Evolutionary conservation across 108 stramenopile species (phyloP), one percentile per base, ranked within the genome.

Genomic region (Cafeteria roenbergensis): DNA sequence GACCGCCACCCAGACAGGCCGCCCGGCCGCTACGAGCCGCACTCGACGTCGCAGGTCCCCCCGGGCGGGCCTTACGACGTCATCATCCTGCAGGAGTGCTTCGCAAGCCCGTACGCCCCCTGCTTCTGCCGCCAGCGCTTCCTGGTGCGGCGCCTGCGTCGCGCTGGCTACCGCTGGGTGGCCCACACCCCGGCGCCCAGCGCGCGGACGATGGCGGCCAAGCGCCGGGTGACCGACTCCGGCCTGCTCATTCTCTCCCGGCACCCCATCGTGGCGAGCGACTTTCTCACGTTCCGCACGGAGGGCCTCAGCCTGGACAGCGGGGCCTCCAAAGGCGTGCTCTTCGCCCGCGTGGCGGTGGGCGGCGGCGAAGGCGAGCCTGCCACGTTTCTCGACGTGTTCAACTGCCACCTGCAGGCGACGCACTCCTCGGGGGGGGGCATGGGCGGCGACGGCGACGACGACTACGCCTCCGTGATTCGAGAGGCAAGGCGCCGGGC

Each of bases 321-420:
- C 3, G 59, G 59, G 21, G 59, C 59, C 8, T 6, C 34, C 34
- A 61, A 61, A 27, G 59, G 59, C 24, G 59, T 38, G 20, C 8
- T 61, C n/a, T 61, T 12, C 21, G 59, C 59, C 36, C 17, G 59
- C 2, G 37, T 61, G 24, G 17, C 9, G 37, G 29, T 61, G 59
- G 52, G 17, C n/a, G 1, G 2, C 17, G 8, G 21, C 36, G n/a
- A n/a, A n/a, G n/a, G n/a, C n/a, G n/a, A n/a, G n/a, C n/a, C n/a
- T n/a, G n/a, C n/a, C n/a, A 38, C 59, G 36, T 4, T 14, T 4
- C 20, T 61, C 17, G 59, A 61, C n/a, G 37, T 61, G 37, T 61
- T 61, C 59, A 61, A 61, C 37, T 20, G 17, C 36, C 59, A 61
- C n/a, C n/a, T 61, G 59, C 59, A 61, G n/a, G 59, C 59, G 34